Base-by-base conservation (phyloP, 345 rosid genomes). In the Boechera retrofracta region DNA sequence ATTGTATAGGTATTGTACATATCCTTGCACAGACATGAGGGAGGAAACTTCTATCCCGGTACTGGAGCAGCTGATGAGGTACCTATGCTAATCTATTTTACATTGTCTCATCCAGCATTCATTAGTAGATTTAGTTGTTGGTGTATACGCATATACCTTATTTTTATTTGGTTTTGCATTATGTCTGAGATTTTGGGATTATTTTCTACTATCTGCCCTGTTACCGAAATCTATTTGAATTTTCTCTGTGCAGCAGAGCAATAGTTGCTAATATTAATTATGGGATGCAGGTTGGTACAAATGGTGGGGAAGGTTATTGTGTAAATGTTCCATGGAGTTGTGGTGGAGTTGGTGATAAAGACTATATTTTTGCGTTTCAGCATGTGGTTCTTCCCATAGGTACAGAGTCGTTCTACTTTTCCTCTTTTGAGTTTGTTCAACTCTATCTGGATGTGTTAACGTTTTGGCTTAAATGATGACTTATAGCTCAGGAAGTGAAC, bases 261-360 rank as follows among this genome's bases (percentile, higher is more conserved):
- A n/a, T 42, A 59, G 61, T 52, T 73, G 6, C 51, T 77, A 21
- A 78, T 32, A 72, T 68, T 42, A 5, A 41, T 56, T 16, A 71
- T 58, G 69, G n/a, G 44, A 63, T 79, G 70, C 78, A 95, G 99
- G 87, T 91, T 79, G 99, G 99, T 77, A 78, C 76, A 44, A 81
- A 83, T 13, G 99, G 96, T 54, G 99, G 93, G 60, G 98, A 92
- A 84, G 99, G 99, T 45, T 89, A 83, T 72, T 95, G 99, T 47
- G 97, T 92, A 52, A 92, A 95, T 83, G 67, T 95, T 71, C 99
- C 99, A n/a, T 95, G 99, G 99, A 92, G 91, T 72, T 82, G 96
- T 29, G 89, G 96, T 39, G 98, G 96, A 74, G 93, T 95, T 68
- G 97, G 99, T 18, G 99, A 95, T 81, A 86, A 88, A 67, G 99